A percentile compares a stretch with the other conserved stretches of the same genome.
Evolutionary conservation across 2,329 filamentous ascomycete genomes (phyloP).

Genomic region (Davidsoniella eucalypti): DNA sequence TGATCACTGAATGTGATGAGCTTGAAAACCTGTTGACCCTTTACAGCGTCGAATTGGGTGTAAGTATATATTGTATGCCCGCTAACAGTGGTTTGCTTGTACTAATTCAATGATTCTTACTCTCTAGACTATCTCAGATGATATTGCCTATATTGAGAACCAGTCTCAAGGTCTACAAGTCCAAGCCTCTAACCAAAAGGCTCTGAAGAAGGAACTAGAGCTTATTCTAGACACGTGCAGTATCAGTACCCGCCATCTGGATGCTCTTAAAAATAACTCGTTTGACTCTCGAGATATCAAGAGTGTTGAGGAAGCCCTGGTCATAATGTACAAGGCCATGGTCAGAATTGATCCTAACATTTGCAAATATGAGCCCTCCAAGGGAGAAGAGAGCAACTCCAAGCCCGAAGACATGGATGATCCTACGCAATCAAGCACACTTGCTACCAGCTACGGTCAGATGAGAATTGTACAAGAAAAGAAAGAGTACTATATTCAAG

Average conservation of each 20-base stretch:
- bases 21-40: slow-evolving; percentile 85
- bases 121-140: slow-evolving; percentile 69
- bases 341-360: slow-evolving; percentile 79
- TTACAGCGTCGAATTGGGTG: slow-evolving; percentile 85
- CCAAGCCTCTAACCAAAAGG: slow-evolving; percentile 90
- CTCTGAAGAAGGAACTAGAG: slow-evolving; percentile 77
- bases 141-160: slow-evolving; percentile 93
- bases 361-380: slow-evolving; percentile 33
- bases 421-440: slow-evolving; percentile 29
- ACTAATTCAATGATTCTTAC: neutral
- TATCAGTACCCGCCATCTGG: slow-evolving; percentile 52
- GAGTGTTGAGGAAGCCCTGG: slow-evolving; percentile 60
- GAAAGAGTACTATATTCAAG: slow-evolving; percentile 70
- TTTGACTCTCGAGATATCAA: slow-evolving; percentile 59
- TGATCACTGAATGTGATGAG: slow-evolving; percentile 92
- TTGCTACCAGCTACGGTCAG: slow-evolving; percentile 61
- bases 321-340: slow-evolving; percentile 82
- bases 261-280: slow-evolving; percentile 55
- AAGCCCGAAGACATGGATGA: slow-evolving; percentile 10
- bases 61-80: slow-evolving; percentile 28
- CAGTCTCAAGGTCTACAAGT: slow-evolving; percentile 95
- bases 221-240: slow-evolving; percentile 81
- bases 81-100: neutral
- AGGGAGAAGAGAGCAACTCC: slow-evolving; percentile 25
- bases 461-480: slow-evolving; percentile 94